Conservation (phyloP, 768 basidiomycete species). For the Tricholoma matsutake region DNA sequence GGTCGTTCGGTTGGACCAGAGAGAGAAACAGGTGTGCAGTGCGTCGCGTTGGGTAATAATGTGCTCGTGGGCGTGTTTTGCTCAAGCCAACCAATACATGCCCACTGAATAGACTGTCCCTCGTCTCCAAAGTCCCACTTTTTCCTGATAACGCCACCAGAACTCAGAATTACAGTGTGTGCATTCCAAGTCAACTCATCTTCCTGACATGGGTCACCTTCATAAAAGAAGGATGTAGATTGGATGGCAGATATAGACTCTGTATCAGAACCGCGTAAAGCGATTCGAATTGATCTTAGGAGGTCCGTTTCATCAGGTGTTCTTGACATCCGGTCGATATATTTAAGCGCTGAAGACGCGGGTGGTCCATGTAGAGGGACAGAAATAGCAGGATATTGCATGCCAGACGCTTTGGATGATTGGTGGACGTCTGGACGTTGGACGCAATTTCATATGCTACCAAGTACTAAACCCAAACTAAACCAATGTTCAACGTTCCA, state of each 20-base stretch:
- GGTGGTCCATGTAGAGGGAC: constrained; percentile 41
- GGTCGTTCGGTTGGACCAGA: constrained; percentile 30
- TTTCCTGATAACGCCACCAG: constrained; percentile 65
- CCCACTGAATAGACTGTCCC: constrained; percentile 71
- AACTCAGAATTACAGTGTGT: constrained; percentile 57
- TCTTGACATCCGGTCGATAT: constrained; percentile 31
- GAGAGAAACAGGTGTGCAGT: constrained; percentile 31
- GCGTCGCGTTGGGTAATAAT: constrained; percentile 26
- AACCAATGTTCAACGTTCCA: no score
- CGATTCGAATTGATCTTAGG: constrained; percentile 55
- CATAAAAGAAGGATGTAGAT: constrained; percentile 37
- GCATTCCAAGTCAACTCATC: constrained; percentile 73
- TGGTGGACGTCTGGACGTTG: neutral
- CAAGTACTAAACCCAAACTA: no score
- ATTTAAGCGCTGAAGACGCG: constrained; percentile 42
- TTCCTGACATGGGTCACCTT: constrained; percentile 43
- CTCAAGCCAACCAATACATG: constrained; percentile 73
- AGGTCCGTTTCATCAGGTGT: constrained; percentile 28
- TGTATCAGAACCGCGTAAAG: constrained; percentile 53
- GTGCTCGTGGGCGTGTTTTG: constrained; percentile 34
- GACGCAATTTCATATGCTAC: no score
- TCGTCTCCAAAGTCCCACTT: constrained; percentile 77
- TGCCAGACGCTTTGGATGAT: neutral
- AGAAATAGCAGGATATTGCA: constrained; percentile 22
- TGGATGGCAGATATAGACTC: constrained; percentile 40